phyloP scores from a whole-genome alignment of 2,329 filamentous ascomycete genomes.

The Aspergillus carbonarius region DNA sequence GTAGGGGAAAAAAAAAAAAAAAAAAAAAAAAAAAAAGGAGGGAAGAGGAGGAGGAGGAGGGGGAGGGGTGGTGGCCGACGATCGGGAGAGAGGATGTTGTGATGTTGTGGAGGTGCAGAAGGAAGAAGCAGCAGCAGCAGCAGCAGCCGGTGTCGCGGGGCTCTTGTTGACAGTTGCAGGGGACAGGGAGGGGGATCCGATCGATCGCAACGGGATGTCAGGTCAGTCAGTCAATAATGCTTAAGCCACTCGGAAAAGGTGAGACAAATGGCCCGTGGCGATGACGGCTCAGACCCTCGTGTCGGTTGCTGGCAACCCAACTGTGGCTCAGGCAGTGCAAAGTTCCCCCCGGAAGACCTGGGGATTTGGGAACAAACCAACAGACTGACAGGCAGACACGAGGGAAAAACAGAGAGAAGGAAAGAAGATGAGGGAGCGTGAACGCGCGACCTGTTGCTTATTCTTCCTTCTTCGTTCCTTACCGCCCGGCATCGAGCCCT shows the following conservation, averaged over 20 bases:
- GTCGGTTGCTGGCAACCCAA: background rate
- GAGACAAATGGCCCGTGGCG: slow-evolving; percentile 1
- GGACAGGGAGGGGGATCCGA: background rate
- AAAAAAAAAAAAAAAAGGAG: background rate
- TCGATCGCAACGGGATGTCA: slow-evolving; percentile 2
- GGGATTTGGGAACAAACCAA: no score
- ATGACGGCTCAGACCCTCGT: background rate
- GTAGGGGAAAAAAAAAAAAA: slow-evolving; percentile 2
- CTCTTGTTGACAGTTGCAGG: slow-evolving; percentile 25
- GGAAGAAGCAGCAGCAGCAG: background rate
- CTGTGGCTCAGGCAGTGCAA: background rate
- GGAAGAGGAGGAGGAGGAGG: slow-evolving; percentile 9
- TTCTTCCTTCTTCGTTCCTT: background rate
- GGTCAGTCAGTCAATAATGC: background rate
- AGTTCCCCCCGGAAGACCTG: background rate
- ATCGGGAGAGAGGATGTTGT: slow-evolving; percentile 10
- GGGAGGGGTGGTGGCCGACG: slow-evolving; percentile 1
- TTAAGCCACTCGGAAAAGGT: slow-evolving; percentile 1
- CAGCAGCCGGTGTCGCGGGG: slow-evolving; percentile 21
- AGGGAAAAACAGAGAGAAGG: background rate
- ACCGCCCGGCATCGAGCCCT: background rate
- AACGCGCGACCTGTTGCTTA: background rate
- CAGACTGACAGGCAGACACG: background rate
- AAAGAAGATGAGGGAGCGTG: background rate
- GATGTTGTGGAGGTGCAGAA: slow-evolving; percentile 17